Evolutionary conservation across 2,329 filamentous ascomycete species (phyloP).

Genomic region (Penicillium palitans): DNA sequence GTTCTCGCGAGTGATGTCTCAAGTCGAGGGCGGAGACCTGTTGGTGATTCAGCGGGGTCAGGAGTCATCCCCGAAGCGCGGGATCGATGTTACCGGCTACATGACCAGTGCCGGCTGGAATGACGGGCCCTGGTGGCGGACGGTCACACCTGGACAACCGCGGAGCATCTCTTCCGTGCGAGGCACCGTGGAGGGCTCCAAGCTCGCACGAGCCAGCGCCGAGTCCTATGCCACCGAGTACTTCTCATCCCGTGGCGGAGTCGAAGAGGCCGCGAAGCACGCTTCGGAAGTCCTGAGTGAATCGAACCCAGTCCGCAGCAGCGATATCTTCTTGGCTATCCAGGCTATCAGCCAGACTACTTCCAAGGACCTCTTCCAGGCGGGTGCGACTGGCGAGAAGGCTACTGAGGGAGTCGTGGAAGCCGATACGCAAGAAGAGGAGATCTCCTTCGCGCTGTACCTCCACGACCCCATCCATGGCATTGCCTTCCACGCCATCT

Average conservation of each 20-base stretch:
- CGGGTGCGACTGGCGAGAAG: conserved; percentile 48
- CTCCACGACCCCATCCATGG: conserved; percentile 84
- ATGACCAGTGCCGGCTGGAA: conserved; percentile 65
- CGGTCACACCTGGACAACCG: conserved; percentile 56
- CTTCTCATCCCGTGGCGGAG: conserved; percentile 73
- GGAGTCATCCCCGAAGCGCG: conserved; percentile 71
- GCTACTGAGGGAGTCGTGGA: conserved; percentile 37
- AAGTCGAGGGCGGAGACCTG: conserved; percentile 94
- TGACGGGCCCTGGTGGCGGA: conserved; percentile 95
- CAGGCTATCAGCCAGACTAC: conserved; percentile 74
- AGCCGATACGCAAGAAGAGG: conserved; percentile 50
- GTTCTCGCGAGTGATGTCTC: conserved; percentile 96
- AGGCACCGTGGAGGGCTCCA: conserved; percentile 82
- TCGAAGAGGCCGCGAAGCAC: conserved; percentile 76
- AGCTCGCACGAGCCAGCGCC: conserved; percentile 84
- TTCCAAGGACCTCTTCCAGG: conserved; percentile 68
- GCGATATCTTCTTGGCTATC: conserved; percentile 92
- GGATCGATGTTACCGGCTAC: conserved; percentile 46
- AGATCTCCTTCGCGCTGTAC: conserved; percentile 75
- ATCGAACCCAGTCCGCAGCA: conserved; percentile 84
- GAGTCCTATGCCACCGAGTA: conserved; percentile 86
- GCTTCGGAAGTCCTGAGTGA: conserved; percentile 79
- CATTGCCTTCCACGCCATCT: conserved; percentile 80
- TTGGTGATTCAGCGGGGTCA: conserved; percentile 91
- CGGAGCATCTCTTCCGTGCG: conserved; percentile 78